Evolutionary conservation across 2,329 filamentous ascomycete species (phyloP).

Genomic region (Neocucurbitaria cava): DNA sequence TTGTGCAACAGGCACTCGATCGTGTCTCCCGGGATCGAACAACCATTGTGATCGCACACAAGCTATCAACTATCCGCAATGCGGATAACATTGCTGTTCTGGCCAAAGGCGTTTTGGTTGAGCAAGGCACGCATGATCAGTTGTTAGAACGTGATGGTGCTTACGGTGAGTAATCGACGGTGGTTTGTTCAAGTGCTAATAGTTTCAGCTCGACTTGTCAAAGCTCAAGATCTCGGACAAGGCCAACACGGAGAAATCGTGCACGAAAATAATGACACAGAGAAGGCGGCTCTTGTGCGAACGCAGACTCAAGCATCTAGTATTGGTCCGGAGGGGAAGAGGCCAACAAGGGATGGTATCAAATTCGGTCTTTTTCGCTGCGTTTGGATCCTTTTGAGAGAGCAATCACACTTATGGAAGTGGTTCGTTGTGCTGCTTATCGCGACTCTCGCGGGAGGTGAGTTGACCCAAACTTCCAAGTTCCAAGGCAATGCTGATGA

Average conservation of each 20-base stretch:
- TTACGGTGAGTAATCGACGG: constrained; percentile 62
- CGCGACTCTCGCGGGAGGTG: constrained; percentile 43
- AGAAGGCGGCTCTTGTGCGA: constrained; percentile 28
- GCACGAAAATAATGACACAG: constrained; percentile 22
- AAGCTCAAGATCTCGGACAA: constrained; percentile 55
- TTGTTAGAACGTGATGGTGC: constrained; percentile 76
- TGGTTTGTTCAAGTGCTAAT: not conserved
- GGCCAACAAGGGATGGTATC: constrained; percentile 27
- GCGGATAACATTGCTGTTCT: constrained; percentile 97
- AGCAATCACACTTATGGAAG: constrained; percentile 49
- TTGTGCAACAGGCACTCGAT: constrained; percentile 91
- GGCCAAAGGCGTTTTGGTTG: constrained; percentile 78
- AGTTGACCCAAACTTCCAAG: not conserved
- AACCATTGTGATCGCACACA: constrained; percentile 95
- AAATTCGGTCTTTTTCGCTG: constrained; percentile 39
- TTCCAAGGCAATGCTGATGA: not conserved
- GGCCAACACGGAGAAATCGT: constrained; percentile 22
- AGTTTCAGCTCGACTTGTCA: constrained; percentile 63
- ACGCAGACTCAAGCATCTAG: constrained; percentile 39
- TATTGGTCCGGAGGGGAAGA: constrained; percentile 27
- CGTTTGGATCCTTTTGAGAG: constrained; percentile 36
- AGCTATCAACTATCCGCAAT: constrained; percentile 89
- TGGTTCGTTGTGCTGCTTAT: constrained; percentile 34
- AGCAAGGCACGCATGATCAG: constrained; percentile 86
- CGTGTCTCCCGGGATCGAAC: constrained; percentile 84